Evolutionary conservation across 805 yeast species (phyloP).

Genomic region (Candida tallmaniae): DNA sequence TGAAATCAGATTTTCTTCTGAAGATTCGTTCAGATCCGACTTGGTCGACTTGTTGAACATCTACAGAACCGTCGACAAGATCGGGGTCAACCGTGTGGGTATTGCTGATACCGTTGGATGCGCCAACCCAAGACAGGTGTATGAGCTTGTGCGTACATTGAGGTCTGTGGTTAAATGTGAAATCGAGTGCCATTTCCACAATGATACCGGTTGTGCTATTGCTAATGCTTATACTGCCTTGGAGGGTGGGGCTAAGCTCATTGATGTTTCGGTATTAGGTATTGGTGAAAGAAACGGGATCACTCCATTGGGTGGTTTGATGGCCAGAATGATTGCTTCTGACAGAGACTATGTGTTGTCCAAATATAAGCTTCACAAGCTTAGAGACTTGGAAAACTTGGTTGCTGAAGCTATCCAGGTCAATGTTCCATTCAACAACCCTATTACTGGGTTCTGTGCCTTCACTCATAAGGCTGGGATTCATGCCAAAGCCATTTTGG

Average conservation of each 20-base stretch:
- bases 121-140: constrained; percentile 61
- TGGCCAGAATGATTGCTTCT: constrained; percentile 62
- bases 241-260: constrained; percentile 58
- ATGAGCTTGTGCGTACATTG: constrained; percentile 54
- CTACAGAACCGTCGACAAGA: constrained; percentile 57
- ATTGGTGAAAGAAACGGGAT: constrained; percentile 64
- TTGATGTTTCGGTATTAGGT: constrained; percentile 56
- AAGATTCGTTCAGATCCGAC: constrained; percentile 58
- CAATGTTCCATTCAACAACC: constrained; percentile 58
- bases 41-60: constrained; percentile 56
- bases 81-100: constrained; percentile 60
- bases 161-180: constrained; percentile 56
- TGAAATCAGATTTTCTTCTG: constrained; percentile 55
- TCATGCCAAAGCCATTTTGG: constrained; percentile 58
- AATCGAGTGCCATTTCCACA: constrained; percentile 59
- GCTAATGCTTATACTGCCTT: constrained; percentile 61
- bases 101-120: constrained; percentile 63
- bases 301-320: constrained; percentile 57
- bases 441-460: constrained; percentile 62
- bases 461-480: constrained; percentile 63
- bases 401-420: constrained; percentile 58
- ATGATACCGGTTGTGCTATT: constrained; percentile 61
- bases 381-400: constrained; percentile 54
- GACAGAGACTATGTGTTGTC: constrained; percentile 56
- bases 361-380: constrained; percentile 51